Evolutionary conservation across 208 protist species (phyloP).

Genomic region (Acanthamoeba rhysodes): DNA sequence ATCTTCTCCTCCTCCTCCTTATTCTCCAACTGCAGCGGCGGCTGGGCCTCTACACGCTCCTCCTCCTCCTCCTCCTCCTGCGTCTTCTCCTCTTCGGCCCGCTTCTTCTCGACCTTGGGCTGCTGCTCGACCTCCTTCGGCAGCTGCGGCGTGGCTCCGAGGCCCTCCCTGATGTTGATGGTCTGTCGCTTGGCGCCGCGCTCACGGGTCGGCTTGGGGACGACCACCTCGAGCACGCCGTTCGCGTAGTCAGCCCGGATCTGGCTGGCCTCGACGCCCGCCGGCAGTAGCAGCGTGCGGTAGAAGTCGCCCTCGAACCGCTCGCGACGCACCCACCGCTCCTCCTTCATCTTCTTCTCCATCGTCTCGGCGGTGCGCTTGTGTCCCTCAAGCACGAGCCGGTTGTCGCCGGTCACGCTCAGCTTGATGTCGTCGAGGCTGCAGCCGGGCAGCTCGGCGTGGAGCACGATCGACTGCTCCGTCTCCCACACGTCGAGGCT

Average conservation of each 20-base stretch:
- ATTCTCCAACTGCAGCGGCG: background rate
- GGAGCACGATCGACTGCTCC: background rate
- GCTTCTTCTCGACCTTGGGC: background rate
- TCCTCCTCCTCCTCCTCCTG: too few relatives aligned
- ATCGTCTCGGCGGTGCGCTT: background rate
- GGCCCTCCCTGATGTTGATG: too few relatives aligned
- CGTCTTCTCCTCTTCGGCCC: background rate
- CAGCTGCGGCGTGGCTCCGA: too few relatives aligned
- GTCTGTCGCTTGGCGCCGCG: too few relatives aligned
- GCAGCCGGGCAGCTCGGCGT: constrained; percentile 48
- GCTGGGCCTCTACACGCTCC: too few relatives aligned
- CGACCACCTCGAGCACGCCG: constrained; percentile 65
- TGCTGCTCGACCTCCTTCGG: background rate
- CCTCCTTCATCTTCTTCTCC: constrained; percentile 3
- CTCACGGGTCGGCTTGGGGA: constrained; percentile 31
- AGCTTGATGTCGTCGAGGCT: constrained; percentile 63
- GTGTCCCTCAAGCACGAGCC: constrained; percentile 8
- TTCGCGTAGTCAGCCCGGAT: constrained; percentile 22
- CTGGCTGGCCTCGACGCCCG: background rate
- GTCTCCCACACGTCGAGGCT: constrained; percentile 47
- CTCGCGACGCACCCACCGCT: background rate
- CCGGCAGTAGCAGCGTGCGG: background rate
- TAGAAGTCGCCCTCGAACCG: constrained; percentile 31
- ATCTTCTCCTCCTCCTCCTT: background rate
- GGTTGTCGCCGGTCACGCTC: background rate